Conservation (phyloP, 305 asterid genomes). For the Fraxinus platypoda region DNA sequence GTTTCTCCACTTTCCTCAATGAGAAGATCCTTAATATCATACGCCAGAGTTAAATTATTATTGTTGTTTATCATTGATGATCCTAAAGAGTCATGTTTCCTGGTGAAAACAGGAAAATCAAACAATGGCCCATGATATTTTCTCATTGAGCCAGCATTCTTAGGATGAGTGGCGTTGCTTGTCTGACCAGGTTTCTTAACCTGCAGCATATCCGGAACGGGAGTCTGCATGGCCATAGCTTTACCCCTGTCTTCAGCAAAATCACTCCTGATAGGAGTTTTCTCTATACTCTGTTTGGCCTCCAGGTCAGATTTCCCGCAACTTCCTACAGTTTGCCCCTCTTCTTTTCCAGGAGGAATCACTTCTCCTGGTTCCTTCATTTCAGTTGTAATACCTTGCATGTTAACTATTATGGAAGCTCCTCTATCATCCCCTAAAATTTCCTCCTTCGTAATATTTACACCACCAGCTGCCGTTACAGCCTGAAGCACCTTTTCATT, state of each 20-base stretch:
- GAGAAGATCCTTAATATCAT: conserved; percentile 70
- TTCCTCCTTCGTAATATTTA: conserved; percentile 48
- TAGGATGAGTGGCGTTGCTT: conserved; percentile 55
- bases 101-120: conserved; percentile 92
- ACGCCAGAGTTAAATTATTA: conserved; percentile 69
- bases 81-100: conserved; percentile 85
- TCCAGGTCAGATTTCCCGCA: conserved; percentile 63
- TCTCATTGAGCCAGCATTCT: conserved; percentile 66
- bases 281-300: conserved; percentile 50
- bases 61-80: conserved; percentile 72
- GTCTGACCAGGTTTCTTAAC: conserved; percentile 64
- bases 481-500: conserved; percentile 57
- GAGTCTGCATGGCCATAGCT: conserved; percentile 51
- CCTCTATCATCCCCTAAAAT: conserved; percentile 49
- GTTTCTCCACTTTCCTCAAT: conserved; percentile 62
- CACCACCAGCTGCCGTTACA: conserved; percentile 42
- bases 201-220: conserved; percentile 57
- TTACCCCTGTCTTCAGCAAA: conserved; percentile 70
- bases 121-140: conserved; percentile 97
- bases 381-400: conserved; percentile 39
- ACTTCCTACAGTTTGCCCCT: conserved; percentile 51
- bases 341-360: conserved; percentile 66
- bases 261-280: conserved; percentile 56
- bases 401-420: conserved; percentile 38
- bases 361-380: conserved; percentile 53